Conservation (phyloP, 208 protist genomes). For the Acanthamoeba quina region DNA sequence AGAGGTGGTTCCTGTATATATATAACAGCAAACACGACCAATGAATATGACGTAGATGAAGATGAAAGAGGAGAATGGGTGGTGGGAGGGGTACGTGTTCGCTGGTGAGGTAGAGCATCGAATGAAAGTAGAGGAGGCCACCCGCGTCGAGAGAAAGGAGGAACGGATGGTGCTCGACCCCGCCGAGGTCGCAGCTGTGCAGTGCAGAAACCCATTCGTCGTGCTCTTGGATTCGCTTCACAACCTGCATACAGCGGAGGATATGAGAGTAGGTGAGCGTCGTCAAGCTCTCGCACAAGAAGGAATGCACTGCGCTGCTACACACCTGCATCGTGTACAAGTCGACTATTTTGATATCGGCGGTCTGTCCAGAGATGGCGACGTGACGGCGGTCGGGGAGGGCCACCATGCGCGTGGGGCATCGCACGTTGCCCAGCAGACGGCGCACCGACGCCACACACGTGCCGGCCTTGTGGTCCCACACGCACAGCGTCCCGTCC, state of each 20-base stretch:
- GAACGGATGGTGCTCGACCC: conserved; percentile 34
- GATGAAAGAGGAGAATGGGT: background rate
- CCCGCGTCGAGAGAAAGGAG: conserved; percentile 15
- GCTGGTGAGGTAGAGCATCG: conserved; percentile 28
- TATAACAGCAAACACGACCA: background rate
- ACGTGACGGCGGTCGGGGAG: conserved; percentile 40
- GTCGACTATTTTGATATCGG: conserved; percentile 55
- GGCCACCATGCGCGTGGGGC: conserved; percentile 29
- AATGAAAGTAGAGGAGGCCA: conserved; percentile 44
- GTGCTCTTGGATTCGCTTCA: conserved; percentile 40
- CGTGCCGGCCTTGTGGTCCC: conserved; percentile 25
- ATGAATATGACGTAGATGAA: background rate
- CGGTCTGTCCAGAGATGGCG: conserved; percentile 27
- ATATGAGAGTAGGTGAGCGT: background rate
- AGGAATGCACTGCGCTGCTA: background rate
- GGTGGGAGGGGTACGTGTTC: background rate
- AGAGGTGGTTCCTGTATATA: background rate
- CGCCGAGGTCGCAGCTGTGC: conserved; percentile 55
- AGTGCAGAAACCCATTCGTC: conserved; percentile 18
- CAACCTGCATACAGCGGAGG: background rate
- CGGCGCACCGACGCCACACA: conserved; percentile 19
- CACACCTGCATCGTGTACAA: conserved; percentile 57
- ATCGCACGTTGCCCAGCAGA: conserved; percentile 8
- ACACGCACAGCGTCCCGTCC: conserved; percentile 44
- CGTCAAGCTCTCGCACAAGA: too few relatives aligned